Evolutionary conservation across 768 basidiomycete species (phyloP).

Genomic region (Suillus paluster): DNA sequence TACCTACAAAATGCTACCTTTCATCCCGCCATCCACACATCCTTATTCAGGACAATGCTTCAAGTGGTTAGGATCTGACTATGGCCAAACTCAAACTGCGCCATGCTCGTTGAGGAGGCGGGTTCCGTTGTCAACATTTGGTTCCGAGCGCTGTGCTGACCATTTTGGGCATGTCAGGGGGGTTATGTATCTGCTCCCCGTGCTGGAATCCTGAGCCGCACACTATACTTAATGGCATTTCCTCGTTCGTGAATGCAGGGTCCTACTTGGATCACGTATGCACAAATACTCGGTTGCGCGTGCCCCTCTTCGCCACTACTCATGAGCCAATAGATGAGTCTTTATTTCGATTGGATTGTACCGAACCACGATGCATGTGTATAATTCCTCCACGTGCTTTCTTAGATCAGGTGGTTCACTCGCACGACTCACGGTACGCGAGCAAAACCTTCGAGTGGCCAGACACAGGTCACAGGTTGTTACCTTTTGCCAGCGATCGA

Average conservation of each 20-base stretch:
- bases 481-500: background rate
- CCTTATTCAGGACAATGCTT: background rate
- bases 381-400: background rate
- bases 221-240: background rate
- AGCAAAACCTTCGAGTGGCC: background rate
- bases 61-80: background rate
- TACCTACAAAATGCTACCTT: background rate
- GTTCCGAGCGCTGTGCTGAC: background rate
- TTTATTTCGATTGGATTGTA: background rate
- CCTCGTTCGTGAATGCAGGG: background rate
- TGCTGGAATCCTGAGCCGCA: background rate
- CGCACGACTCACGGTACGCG: background rate
- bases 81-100: background rate
- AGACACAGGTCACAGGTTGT: background rate
- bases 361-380: background rate
- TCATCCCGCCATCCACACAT: background rate
- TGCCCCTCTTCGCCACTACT: background rate
- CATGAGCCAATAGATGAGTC: background rate
- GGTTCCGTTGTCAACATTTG: background rate
- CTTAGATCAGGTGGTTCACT: background rate
- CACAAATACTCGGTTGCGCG: background rate
- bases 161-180: background rate
- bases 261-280: background rate
- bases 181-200: background rate
- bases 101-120: background rate